A percentile compares a stretch with the other conserved stretches of the same genome.
These are phyloP conservation scores for Alternaria novae-zelandiae DNA, from an alignment of 2,329 filamentous ascomycete species.

Conservation along the genomic window DNA sequence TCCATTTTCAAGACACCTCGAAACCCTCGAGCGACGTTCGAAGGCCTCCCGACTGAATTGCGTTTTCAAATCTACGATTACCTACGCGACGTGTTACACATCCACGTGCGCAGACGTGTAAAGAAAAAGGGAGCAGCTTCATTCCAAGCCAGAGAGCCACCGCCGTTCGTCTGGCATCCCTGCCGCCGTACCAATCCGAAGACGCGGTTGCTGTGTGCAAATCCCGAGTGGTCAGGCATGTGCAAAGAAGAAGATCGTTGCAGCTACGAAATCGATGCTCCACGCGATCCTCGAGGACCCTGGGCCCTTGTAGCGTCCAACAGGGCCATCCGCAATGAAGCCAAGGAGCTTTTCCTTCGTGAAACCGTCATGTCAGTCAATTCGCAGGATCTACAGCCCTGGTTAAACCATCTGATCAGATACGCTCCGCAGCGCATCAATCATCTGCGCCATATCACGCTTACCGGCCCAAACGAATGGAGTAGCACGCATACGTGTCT, in stretches of 20 bases:
- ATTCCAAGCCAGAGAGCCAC: neutral
- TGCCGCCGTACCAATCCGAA: neutral
- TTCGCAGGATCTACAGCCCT: neutral
- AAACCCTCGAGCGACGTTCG: neutral
- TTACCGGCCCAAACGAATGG: neutral
- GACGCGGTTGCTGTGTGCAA: neutral
- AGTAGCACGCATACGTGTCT: neutral
- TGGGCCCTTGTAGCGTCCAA: neutral
- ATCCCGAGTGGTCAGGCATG: neutral
- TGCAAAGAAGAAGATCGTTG: neutral
- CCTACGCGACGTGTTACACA: neutral
- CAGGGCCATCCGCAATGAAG: neutral
- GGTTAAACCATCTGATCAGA: neutral
- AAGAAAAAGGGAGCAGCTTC: neutral
- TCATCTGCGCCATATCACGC: neutral
- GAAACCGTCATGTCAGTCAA: neutral
- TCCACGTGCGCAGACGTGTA: neutral
- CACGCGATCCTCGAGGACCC: neutral
- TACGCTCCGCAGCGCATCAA: neutral
- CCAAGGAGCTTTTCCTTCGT: neutral
- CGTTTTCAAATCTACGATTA: neutral
- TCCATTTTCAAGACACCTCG: neutral
- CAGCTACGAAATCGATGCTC: neutral
- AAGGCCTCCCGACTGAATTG: neutral
- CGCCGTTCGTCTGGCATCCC: neutral